phyloP scores from a whole-genome alignment of 495 filamentous ascomycete genomes.

The Penicillium flavigenum region DNA sequence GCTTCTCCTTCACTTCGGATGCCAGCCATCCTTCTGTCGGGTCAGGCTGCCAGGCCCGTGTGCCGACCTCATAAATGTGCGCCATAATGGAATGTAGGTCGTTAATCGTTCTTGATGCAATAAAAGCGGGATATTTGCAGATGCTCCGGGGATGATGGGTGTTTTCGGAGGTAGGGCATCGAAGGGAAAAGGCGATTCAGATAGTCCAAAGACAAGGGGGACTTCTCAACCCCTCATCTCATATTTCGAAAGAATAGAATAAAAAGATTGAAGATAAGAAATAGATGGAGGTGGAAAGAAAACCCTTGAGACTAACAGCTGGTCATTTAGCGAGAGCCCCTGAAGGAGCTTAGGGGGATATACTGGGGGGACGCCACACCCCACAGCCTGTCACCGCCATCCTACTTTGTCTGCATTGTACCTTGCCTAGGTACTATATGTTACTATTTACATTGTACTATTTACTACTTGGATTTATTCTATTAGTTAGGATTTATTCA shows the following conservation, averaged over 20 bases:
- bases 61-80: constrained; percentile 96
- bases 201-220: constrained; percentile 34
- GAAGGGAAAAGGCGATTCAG: constrained; percentile 6
- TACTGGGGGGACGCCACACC: constrained; percentile 38
- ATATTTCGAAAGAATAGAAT: constrained; percentile 26
- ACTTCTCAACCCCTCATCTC: constrained; percentile 33
- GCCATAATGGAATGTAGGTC: constrained; percentile 53
- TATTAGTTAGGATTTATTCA: background rate
- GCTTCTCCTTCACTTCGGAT: constrained; percentile 89
- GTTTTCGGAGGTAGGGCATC: constrained; percentile 4
- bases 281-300: constrained; percentile 16
- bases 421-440: background rate
- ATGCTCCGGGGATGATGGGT: constrained; percentile 4
- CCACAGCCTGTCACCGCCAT: constrained; percentile 36
- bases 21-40: constrained; percentile 93
- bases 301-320: constrained; percentile 35
- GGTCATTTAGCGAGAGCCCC: constrained; percentile 47
- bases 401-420: constrained; percentile 9
- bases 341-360: constrained; percentile 41
- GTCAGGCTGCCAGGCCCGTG: constrained; percentile 97
- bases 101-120: constrained; percentile 14
- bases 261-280: constrained; percentile 12
- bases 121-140: constrained; percentile 5
- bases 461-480: background rate
- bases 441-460: background rate